phyloP scores from a whole-genome alignment of 371 early-diverging fungal species.

The Lichtheimia ornata region DNA sequence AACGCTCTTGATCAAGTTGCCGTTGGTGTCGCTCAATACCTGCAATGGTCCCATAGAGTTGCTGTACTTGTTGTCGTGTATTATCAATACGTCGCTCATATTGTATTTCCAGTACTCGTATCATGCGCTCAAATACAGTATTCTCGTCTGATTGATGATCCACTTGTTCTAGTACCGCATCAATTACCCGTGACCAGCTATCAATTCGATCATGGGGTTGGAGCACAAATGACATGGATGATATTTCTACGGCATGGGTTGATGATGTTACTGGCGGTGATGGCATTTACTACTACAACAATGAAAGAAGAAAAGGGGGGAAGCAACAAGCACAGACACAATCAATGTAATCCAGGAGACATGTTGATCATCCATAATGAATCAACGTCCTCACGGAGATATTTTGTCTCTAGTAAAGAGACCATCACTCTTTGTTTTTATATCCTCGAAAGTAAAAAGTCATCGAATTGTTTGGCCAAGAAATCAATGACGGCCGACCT shows the following conservation, averaged over 20 bases:
- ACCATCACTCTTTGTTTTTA: background rate
- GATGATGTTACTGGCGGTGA: background rate
- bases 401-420: constrained; percentile 7
- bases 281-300: background rate
- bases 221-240: background rate
- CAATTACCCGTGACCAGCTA: background rate
- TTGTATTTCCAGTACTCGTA: constrained; percentile 12
- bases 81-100: constrained; percentile 14
- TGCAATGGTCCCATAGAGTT: constrained; percentile 3
- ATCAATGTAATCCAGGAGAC: background rate
- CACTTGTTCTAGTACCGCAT: constrained; percentile 2
- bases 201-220: background rate
- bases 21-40: constrained; percentile 15
- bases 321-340: background rate
- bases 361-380: too few species aligned
- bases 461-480: background rate
- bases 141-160: constrained; percentile 7
- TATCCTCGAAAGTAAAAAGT: background rate
- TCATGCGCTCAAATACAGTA: constrained; percentile 6
- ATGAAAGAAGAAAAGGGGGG: constrained; percentile 1
- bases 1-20: constrained; percentile 16
- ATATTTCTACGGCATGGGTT: background rate
- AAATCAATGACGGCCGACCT: background rate
- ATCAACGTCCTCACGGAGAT: background rate
- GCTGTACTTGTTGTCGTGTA: constrained; percentile 7